A percentile compares a stretch with the other conserved stretches of the same genome.
phyloP scores from a whole-genome alignment of 441 rosid genomes.

The Brassica balearica region DNA sequence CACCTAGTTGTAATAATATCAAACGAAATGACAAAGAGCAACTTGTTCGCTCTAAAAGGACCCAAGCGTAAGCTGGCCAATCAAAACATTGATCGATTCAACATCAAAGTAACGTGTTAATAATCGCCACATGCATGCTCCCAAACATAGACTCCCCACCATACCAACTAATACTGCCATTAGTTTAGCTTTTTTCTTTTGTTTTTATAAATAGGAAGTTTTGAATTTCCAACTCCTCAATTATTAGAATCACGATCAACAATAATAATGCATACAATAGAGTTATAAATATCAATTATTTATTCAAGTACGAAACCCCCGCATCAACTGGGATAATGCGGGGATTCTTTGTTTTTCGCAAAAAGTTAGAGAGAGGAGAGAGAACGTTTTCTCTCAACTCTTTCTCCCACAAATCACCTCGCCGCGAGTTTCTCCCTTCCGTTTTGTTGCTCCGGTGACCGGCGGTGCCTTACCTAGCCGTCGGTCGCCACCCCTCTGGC shows the following conservation, averaged over 20 bases:
- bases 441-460: neutral
- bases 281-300: neutral
- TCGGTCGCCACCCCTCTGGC: neutral
- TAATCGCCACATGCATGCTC: slow-evolving; percentile 20
- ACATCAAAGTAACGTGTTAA: slow-evolving; percentile 32
- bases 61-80: slow-evolving; percentile 24
- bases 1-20: slow-evolving; percentile 12
- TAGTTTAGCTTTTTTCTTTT: neutral
- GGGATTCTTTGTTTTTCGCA: no score
- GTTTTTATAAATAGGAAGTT: neutral
- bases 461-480: neutral
- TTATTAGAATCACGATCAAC: neutral
- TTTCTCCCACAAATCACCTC: neutral
- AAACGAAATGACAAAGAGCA: slow-evolving; percentile 32
- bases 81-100: slow-evolving; percentile 20
- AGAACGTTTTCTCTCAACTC: neutral
- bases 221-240: slow-evolving; percentile 27
- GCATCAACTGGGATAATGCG: slow-evolving; percentile 3
- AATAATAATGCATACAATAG: neutral
- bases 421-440: neutral
- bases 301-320: neutral
- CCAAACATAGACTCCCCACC: slow-evolving; percentile 35
- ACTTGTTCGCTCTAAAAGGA: slow-evolving; percentile 32
- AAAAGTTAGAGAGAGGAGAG: neutral
- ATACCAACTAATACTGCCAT: slow-evolving; percentile 36